Evolutionary conservation across 495 filamentous ascomycete species (phyloP), one percentile per base, ranked within the genome.

Genomic region (Aspergillus heteromorphus): DNA sequence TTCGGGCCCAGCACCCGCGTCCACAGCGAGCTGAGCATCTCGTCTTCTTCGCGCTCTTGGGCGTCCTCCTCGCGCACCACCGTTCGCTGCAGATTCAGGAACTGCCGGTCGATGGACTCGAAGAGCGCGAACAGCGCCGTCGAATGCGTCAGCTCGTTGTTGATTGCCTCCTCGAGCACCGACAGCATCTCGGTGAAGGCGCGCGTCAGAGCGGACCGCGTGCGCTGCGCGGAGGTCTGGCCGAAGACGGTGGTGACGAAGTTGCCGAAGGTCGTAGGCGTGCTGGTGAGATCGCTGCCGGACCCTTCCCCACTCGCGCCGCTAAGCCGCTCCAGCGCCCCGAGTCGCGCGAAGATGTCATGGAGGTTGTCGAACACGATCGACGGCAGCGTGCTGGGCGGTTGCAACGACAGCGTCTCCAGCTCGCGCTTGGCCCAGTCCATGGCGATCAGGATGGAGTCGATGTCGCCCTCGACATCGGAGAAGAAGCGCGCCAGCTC

Each of bases 351-450:
- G 40, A 96, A 75, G 56, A 91, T 69, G 66, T 80, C 82, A 73
- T 96, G 87, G 49, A 93, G 68, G 65, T 95, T 96, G 68, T 86
- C 85, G 59, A 88, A 85, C 62, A 84, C 76, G 25, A 83, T 79
- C 19, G 83, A 79, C 0, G 92, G 72, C 3, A 86, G 70, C 4
- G 76, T 76, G 52, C 68, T 73, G 0, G 79, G 74, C 4, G 86
- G 82, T 17, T 74, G 68, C 10, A 71, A 69, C 6, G 77, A 75
- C n/a, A 85, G 65, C 0, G 70, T 73, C 48, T 75, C 72, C 9
- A 96, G 80, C 70, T 96, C 89, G 45, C 89, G 85, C 62, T 86
- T 85, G 29, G 89, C 88, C 91, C 91, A 96, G 67, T 95, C 89
- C 90, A 96, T 96, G 13, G 92, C 88, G 40, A 92, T 86, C 23